phyloP scores from a whole-genome alignment of 345 rosid species.

The Linum tenue region DNA sequence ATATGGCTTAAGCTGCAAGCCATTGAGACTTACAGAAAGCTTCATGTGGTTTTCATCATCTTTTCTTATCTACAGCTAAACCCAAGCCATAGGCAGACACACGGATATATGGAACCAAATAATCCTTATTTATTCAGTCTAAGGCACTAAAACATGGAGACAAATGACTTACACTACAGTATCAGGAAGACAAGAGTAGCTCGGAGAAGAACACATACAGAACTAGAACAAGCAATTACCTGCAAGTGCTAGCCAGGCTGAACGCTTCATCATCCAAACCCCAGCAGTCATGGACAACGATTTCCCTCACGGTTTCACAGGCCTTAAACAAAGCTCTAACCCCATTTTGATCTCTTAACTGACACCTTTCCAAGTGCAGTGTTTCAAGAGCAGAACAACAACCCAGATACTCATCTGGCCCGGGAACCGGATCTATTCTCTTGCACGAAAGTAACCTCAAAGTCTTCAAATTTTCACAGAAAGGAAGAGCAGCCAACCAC shows the following conservation, averaged over 20 bases:
- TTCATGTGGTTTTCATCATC: too few relatives aligned
- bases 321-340: slow-evolving; percentile 3
- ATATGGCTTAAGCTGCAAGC: too few relatives aligned
- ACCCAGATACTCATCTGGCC: slow-evolving; percentile 1
- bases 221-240: not conserved
- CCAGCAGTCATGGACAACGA: slow-evolving; percentile 3
- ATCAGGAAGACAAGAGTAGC: too few relatives aligned
- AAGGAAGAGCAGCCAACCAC: slow-evolving; percentile 4
- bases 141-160: not conserved
- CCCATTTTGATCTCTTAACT: slow-evolving; percentile 4
- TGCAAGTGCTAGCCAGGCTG: slow-evolving; percentile 6
- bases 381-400: slow-evolving; percentile 7
- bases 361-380: slow-evolving; percentile 4
- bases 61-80: too few relatives aligned
- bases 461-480: slow-evolving; percentile 8
- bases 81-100: not conserved
- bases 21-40: too few relatives aligned
- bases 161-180: not conserved
- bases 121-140: not conserved
- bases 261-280: slow-evolving; percentile 4
- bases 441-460: slow-evolving; percentile 8
- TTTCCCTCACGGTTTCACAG: slow-evolving; percentile 5
- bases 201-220: too few relatives aligned
- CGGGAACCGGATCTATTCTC: slow-evolving; percentile 1
- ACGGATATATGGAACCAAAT: not conserved